phyloP scores from a whole-genome alignment of 257 asterid genomes.

The Scutellaria minor region DNA sequence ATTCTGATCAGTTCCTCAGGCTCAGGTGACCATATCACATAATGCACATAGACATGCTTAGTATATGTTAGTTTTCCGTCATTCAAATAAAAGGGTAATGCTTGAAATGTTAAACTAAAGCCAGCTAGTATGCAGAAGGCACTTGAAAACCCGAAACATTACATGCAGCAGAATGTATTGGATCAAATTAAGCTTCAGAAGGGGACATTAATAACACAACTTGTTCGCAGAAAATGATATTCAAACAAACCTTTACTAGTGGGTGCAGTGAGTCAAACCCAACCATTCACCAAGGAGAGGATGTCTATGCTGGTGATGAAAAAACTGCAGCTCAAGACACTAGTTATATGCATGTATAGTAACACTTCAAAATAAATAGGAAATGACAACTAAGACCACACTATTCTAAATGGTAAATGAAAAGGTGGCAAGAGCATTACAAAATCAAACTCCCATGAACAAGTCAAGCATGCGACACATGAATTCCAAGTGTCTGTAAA shows the following conservation, averaged over 20 bases:
- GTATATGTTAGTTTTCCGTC: neutral
- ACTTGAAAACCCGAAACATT: neutral
- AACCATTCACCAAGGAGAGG: too few relatives aligned
- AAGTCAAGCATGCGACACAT: slow-evolving; percentile 12
- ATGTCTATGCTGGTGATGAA: neutral
- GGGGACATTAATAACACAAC: too few relatives aligned
- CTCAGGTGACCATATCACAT: neutral
- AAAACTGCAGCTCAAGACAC: slow-evolving; percentile 1
- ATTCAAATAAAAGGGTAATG: neutral
- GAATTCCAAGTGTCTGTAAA: slow-evolving; percentile 16
- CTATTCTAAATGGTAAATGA: neutral
- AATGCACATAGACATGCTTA: neutral
- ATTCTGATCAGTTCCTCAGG: neutral
- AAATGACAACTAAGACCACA: neutral
- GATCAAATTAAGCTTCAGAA: neutral
- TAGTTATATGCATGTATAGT: neutral
- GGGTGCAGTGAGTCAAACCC: too few relatives aligned
- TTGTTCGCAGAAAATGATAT: too few relatives aligned
- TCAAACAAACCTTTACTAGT: too few relatives aligned
- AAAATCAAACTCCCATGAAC: slow-evolving; percentile 26
- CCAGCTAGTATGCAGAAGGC: neutral
- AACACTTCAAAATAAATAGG: neutral
- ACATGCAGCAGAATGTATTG: neutral
- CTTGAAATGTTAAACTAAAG: neutral
- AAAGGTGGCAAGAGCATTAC: slow-evolving; percentile 9